Conservation (phyloP, 2,329 filamentous ascomycete genomes). For the Herpotrichia juniperi region DNA sequence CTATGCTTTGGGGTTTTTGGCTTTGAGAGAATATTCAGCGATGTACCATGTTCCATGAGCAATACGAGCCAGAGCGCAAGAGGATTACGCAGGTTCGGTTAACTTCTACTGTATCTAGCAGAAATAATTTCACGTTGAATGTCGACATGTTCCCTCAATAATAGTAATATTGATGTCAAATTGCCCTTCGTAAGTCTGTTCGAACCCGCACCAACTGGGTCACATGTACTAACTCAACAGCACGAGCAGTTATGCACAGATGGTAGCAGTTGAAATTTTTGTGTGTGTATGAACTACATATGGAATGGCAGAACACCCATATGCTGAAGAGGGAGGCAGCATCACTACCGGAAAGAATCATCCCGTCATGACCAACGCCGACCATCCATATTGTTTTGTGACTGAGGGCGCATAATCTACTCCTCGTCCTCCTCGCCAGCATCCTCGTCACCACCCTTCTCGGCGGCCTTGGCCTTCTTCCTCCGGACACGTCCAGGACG, state of each 20-base stretch:
- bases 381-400: constrained; percentile 41
- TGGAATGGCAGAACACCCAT: constrained; percentile 31
- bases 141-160: no score
- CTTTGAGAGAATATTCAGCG: no score
- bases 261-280: constrained; percentile 43
- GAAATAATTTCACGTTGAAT: no score
- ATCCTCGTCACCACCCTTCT: constrained; percentile 79
- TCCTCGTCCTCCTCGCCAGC: constrained; percentile 90
- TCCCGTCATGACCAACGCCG: constrained; percentile 45
- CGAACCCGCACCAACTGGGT: no score
- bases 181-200: no score
- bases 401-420: constrained; percentile 39
- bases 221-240: neutral
- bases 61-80: no score
- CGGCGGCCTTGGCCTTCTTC: constrained; percentile 99
- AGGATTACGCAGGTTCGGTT: no score
- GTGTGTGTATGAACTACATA: constrained; percentile 35
- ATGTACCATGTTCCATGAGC: no score
- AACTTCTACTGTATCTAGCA: no score
- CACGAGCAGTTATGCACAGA: constrained; percentile 4
- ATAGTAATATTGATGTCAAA: no score
- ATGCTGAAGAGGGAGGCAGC: constrained; percentile 38
- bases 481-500: constrained; percentile 96
- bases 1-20: no score
- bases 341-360: constrained; percentile 35